A percentile compares a stretch with the other conserved stretches of the same genome.
These are phyloP conservation scores for Phytophthora citricola DNA, from an alignment of 352 stramenopile species.

Conservation along the genomic window DNA sequence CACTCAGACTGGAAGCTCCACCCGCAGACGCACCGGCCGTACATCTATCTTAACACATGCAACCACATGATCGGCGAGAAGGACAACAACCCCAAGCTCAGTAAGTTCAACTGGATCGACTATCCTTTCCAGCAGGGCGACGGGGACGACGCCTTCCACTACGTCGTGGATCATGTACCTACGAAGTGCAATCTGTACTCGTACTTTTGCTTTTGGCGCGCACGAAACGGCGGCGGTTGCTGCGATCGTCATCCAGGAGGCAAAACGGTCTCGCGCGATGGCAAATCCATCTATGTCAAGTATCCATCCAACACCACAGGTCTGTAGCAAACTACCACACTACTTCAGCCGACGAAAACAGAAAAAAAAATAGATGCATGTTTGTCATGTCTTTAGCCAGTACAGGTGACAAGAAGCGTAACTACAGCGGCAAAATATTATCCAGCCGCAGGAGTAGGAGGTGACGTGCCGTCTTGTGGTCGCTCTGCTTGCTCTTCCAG, in stretches of 20 bases:
- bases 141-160: slow-evolving; percentile 73
- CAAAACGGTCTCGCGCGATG: slow-evolving; percentile 53
- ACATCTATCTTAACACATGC: slow-evolving; percentile 90
- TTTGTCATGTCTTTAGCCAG: slow-evolving; percentile 4
- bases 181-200: slow-evolving; percentile 92
- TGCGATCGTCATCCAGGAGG: slow-evolving; percentile 70
- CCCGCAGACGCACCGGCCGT: slow-evolving; percentile 56
- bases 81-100: slow-evolving; percentile 80
- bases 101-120: slow-evolving; percentile 84
- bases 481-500: slow-evolving; percentile 18
- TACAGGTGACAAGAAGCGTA: slow-evolving; percentile 2
- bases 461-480: slow-evolving; percentile 10
- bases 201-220: slow-evolving; percentile 75
- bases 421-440: slow-evolving; percentile 9
- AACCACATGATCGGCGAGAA: slow-evolving; percentile 91
- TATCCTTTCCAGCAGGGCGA: slow-evolving; percentile 82
- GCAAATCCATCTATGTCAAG: slow-evolving; percentile 73
- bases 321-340: slow-evolving; percentile 23
- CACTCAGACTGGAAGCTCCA: slow-evolving; percentile 56
- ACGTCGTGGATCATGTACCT: slow-evolving; percentile 81
- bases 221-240: slow-evolving; percentile 80
- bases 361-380: slow-evolving; percentile 35
- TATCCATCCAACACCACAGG: slow-evolving; percentile 26
- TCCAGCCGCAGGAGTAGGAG: slow-evolving; percentile 25
- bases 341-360: slow-evolving; percentile 26